Conservation (phyloP, 148 eudicot species). For the Rhododendron ferrugineum region DNA sequence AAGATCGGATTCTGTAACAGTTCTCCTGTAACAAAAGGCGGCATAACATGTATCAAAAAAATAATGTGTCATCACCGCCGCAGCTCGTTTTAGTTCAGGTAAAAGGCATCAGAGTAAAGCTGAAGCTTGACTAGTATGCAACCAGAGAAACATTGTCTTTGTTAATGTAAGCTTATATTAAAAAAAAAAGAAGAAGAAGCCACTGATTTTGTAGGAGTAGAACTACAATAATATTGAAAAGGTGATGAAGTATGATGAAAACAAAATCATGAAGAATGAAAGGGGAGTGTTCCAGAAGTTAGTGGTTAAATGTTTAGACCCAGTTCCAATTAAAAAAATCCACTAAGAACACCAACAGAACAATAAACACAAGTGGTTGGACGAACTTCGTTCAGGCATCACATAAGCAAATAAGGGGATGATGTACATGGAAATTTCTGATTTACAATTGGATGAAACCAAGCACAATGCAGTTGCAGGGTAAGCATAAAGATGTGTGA, state of each 20-base stretch:
- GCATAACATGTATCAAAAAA: not conserved
- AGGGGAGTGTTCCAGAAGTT: not conserved
- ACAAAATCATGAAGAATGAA: not conserved
- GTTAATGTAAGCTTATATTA: not conserved
- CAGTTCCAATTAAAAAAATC: not conserved
- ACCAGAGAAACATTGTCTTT: not conserved
- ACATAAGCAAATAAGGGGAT: not conserved
- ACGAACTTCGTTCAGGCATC: not conserved
- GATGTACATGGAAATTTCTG: not conserved
- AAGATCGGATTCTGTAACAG: not conserved
- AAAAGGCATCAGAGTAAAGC: not conserved
- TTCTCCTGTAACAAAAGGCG: not conserved
- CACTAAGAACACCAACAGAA: not conserved
- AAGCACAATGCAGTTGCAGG: not conserved
- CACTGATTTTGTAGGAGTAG: not conserved
- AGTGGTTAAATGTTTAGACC: not conserved
- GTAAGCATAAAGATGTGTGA: not conserved
- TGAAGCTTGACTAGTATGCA: constrained; percentile 7
- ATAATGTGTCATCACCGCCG: no score
- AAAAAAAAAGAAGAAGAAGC: not conserved
- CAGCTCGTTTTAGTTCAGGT: not conserved
- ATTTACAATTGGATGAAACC: not conserved
- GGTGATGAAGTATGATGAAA: not conserved
- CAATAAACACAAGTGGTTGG: not conserved
- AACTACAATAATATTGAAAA: not conserved